phyloP scores from a whole-genome alignment of 140 eudicot genomes.

The Stevia rebaudiana region DNA sequence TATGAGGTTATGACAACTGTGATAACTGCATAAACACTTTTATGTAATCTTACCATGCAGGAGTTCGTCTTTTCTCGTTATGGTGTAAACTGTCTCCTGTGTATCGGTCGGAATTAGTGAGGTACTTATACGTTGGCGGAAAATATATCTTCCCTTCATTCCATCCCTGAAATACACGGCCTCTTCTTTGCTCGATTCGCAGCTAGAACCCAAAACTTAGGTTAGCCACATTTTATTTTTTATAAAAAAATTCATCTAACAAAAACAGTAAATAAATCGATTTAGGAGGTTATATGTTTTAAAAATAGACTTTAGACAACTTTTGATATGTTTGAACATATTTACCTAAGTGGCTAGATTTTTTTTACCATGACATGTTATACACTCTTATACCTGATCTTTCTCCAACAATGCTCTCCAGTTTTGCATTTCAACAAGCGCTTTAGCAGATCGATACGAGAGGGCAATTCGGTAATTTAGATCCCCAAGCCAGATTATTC shows the following conservation, averaged over 20 bases:
- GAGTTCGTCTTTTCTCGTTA: constrained; percentile 83
- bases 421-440: constrained; percentile 94
- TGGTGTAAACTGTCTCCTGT: constrained; percentile 82
- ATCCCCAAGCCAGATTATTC: constrained; percentile 96
- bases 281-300: neutral
- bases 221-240: neutral
- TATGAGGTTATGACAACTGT: neutral
- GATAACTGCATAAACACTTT: neutral
- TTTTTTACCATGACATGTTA: too few species aligned
- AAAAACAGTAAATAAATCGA: neutral
- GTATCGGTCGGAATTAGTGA: constrained; percentile 83
- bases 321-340: neutral
- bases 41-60: constrained; percentile 59
- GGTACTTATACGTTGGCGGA: constrained; percentile 91
- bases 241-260: too few species aligned
- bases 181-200: constrained; percentile 78
- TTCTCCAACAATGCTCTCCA: constrained; percentile 90
- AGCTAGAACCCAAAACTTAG: constrained; percentile 38
- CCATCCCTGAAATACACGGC: constrained; percentile 89
- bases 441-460: constrained; percentile 84
- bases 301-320: neutral
- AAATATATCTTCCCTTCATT: constrained; percentile 89
- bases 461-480: constrained; percentile 83
- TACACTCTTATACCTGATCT: constrained; percentile 89
- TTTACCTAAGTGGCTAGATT: neutral